Evolutionary conservation across 2,329 filamentous ascomycete species (phyloP).

Genomic region (Talaromyces sp.): DNA sequence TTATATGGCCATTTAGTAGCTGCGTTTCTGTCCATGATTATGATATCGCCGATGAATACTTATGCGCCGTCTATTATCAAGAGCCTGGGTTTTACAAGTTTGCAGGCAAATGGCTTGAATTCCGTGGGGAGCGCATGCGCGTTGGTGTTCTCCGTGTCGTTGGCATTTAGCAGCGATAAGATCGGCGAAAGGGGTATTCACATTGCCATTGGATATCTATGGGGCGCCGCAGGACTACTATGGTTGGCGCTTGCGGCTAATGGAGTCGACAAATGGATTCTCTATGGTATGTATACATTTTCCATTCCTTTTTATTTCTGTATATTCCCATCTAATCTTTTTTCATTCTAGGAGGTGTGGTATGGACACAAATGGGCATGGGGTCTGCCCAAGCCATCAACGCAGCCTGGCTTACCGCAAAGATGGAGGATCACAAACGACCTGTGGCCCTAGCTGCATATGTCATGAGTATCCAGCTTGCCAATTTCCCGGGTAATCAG

Average conservation of each 20-base stretch:
- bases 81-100: conserved; percentile 47
- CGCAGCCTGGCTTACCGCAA: conserved; percentile 26
- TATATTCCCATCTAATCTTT: not conserved
- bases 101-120: conserved; percentile 51
- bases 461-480: conserved; percentile 27
- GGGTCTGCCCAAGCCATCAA: conserved; percentile 24
- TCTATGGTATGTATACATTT: conserved; percentile 19
- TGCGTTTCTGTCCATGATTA: conserved; percentile 17
- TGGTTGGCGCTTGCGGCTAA: conserved; percentile 25
- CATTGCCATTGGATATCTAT: conserved; percentile 23
- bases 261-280: conserved; percentile 21
- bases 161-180: conserved; percentile 23
- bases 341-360: conserved; percentile 21
- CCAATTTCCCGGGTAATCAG: conserved; percentile 25
- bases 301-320: too few relatives aligned
- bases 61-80: conserved; percentile 52
- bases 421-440: conserved; percentile 27
- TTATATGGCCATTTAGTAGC: conserved; percentile 18
- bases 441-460: conserved; percentile 26
- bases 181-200: conserved; percentile 22
- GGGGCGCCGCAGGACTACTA: conserved; percentile 22
- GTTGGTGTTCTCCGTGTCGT: conserved; percentile 19
- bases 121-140: conserved; percentile 42
- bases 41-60: conserved; percentile 33
- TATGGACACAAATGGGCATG: conserved; percentile 24